Base-by-base conservation (phyloP, 2,329 filamentous ascomycete species). In the Mollisia scopiformis region DNA sequence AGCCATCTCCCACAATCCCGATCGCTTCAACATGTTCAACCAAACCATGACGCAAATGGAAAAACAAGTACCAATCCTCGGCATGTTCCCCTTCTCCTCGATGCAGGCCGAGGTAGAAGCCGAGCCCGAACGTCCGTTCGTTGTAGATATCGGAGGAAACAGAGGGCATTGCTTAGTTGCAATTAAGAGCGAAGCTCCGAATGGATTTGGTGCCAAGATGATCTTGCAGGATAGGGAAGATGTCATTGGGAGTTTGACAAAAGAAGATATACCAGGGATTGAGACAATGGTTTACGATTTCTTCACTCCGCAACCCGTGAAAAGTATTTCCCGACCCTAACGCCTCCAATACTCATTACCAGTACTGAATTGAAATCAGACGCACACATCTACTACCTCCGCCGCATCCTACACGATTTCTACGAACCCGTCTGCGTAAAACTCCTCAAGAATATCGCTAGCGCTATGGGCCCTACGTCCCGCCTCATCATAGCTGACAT, bases 361-460 rank as follows among this genome's bases (percentile, higher is more conserved):
- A 3, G n/a, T 21, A 19, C 39, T 43, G 8, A 43, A n/a, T 5
- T 2, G 13, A 43, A n/a, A 43, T 1, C 28, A 64, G 68, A 71
- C 56, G 68, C 68, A 23, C 68, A 71, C 46, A 53, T 69, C 39
- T 71, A 71, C 50, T 68, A 66, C 46, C 54, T 71, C 21, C 61
- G 72, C 41, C 67, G 67, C 10, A 69, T 75, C 1, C 57, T 75
- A 16, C 71, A 76, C 58, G 73, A 74, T 60, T 74, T 71, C 69
- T 68, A 69, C 16, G 68, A 61, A 14, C 47, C 62, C 6, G 7
- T 62, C 64, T 39, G 66, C 65, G 19, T 69, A 64, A 63, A 66
- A 54, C 62, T 66, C 31, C 30, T 65, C 23, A 55, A 53, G 2
- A 66, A 69, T 13, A 66, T 71, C 10, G 69, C 57, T 6, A 58